Percentiles rank a stretch among this genome's conserved stretches.
Evolutionary conservation across 2,329 filamentous ascomycete genomes (phyloP).

Genomic region (Nothophaeocryptopus gaeumannii): DNA sequence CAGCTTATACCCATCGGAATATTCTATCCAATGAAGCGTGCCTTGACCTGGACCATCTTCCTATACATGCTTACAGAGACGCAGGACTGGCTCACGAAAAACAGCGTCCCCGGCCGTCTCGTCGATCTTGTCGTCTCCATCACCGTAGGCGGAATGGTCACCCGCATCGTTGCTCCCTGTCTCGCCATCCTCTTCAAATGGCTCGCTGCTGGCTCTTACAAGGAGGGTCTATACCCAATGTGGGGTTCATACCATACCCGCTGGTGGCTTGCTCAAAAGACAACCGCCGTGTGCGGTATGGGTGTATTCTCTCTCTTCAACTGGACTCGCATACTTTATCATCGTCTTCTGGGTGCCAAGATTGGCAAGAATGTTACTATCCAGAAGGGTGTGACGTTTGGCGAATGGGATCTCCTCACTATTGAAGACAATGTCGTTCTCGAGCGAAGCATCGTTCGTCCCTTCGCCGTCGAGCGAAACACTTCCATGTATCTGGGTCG

Average conservation of each 20-base stretch:
- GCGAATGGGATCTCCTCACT: conserved; percentile 58
- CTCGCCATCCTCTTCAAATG: conserved; percentile 54
- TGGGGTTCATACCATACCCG: conserved; percentile 58
- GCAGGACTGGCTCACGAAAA: conserved; percentile 41
- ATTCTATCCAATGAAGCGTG: conserved; percentile 52
- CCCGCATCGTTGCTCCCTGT: conserved; percentile 44
- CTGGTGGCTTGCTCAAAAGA: conserved; percentile 60
- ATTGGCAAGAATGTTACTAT: conserved; percentile 54
- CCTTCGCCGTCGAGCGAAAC: conserved; percentile 57
- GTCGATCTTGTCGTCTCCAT: conserved; percentile 50
- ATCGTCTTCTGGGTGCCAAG: conserved; percentile 52
- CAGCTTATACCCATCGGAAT: conserved; percentile 52
- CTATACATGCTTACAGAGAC: conserved; percentile 47
- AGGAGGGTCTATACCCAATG: conserved; percentile 57
- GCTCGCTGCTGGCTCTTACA: conserved; percentile 54
- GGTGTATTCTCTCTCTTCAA: conserved; percentile 47
- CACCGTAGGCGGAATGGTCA: conserved; percentile 41
- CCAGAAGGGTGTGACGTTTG: conserved; percentile 42
- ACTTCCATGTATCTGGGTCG: conserved; percentile 57
- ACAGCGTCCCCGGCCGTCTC: conserved; percentile 45
- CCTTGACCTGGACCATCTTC: conserved; percentile 54
- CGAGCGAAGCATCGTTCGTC: conserved; percentile 49
- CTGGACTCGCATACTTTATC: conserved; percentile 45
- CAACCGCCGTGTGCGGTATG: conserved; percentile 48
- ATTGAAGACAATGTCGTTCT: conserved; percentile 52